These are phyloP conservation scores for Bruguiera sexangula DNA, from an alignment of 345 rosid species.

Conservation along the genomic window DNA sequence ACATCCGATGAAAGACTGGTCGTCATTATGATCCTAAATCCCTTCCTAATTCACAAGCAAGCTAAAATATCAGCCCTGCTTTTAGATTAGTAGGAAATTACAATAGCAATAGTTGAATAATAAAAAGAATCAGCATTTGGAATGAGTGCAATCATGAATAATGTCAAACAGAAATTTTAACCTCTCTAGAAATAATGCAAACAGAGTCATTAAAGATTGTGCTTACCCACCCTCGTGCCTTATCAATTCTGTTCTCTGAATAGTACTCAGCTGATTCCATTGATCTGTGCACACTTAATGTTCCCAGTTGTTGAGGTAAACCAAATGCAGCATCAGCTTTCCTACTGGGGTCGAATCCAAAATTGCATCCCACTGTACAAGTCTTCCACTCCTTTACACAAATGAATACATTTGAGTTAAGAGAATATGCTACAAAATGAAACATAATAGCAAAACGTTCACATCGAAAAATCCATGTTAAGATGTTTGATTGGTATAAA, in stretches of 20 bases:
- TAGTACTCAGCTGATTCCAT: constrained; percentile 94
- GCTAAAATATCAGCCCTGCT: constrained; percentile 11
- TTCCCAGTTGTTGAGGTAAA: constrained; percentile 34
- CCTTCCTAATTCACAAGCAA: constrained; percentile 52
- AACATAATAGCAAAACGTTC: not conserved
- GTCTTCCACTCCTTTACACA: constrained; percentile 55
- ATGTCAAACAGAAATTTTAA: not conserved
- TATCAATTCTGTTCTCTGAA: constrained; percentile 57
- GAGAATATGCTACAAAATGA: not conserved
- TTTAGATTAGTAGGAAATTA: not conserved
- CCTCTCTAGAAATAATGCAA: not conserved
- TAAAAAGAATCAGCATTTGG: not conserved
- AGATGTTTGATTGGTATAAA: not conserved
- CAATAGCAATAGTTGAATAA: not conserved
- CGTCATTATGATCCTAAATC: constrained; percentile 76
- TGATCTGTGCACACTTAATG: constrained; percentile 59
- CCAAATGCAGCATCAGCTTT: constrained; percentile 75
- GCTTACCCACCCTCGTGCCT: constrained; percentile 99
- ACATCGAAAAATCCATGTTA: not conserved
- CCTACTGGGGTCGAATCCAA: constrained; percentile 40
- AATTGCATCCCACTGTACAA: constrained; percentile 68
- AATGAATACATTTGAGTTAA: not conserved
- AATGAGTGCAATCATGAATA: not conserved
- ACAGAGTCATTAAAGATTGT: constrained; percentile 37
- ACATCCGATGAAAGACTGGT: constrained; percentile 98